phyloP scores from a whole-genome alignment of 139 green algal species.

The Pseudopediastrum boryanum region DNA sequence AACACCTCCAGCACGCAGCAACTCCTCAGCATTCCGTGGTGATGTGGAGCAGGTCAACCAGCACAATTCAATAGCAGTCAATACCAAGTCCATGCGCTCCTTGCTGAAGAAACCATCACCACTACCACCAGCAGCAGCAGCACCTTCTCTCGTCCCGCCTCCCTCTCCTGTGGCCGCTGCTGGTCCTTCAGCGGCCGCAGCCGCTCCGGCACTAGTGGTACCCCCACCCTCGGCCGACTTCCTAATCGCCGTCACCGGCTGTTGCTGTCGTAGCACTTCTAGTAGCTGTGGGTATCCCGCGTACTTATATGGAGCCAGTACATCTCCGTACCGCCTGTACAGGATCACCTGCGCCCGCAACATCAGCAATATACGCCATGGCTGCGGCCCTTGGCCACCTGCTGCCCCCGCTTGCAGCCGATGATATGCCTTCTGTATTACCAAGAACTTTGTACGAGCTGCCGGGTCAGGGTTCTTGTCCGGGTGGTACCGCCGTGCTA shows the following conservation, averaged over 20 bases:
- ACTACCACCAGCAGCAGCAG: not conserved
- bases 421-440: conserved; percentile 90
- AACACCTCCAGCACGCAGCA: conserved; percentile 79
- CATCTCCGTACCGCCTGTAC: conserved; percentile 74
- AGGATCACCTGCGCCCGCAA: conserved; percentile 85
- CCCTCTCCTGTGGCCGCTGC: not conserved
- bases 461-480: conserved; percentile 95
- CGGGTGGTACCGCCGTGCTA: conserved; percentile 79
- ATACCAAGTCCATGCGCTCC: conserved; percentile 46
- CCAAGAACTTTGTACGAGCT: conserved; percentile 80
- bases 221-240: conserved; percentile 1
- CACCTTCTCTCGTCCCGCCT: not conserved
- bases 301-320: conserved; percentile 93
- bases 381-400: conserved; percentile 57
- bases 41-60: conserved; percentile 89
- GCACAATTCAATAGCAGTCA: conserved; percentile 82
- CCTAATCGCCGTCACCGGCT: not conserved
- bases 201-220: conserved; percentile 43
- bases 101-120: conserved; percentile 41
- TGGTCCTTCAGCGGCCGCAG: not conserved
- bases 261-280: conserved; percentile 46
- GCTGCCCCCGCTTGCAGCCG: conserved; percentile 73
- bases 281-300: conserved; percentile 91
- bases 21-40: conserved; percentile 88
- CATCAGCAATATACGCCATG: conserved; percentile 87